Base-by-base conservation (phyloP, 495 filamentous ascomycete species). In the Aspergillus sparsus region DNA sequence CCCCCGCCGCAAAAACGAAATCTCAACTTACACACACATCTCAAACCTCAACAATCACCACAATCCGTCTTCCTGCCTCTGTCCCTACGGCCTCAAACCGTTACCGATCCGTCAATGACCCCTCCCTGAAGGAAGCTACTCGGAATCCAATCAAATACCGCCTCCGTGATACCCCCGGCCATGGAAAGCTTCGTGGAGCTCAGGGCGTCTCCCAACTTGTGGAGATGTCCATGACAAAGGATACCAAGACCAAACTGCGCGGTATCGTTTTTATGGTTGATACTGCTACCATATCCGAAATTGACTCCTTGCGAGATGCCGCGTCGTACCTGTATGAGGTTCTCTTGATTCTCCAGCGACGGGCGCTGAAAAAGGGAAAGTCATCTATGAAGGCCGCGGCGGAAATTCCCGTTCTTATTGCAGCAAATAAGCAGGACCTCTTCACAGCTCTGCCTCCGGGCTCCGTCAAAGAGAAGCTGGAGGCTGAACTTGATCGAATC, bases 391-490 rank as follows among this genome's bases (percentile, higher is more conserved):
- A 86, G 57, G 79, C 81, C 2, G 83, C 85, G 0, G 72, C 81
- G 13, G 82, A 85, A 16, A 80, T 95, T 33, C 85, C 89, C 0
- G 83, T 98, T 3, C 74, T 98, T 16, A 74, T 98, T 41, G 93
- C 90, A 5, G 93, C 92, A 39, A 98, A 98, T 70, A 98, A 98
- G 79, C 80, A 92, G 52, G 94, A 98, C 71, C 77, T 98, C 11
- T 98, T 98, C 71, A 98, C 94, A 0, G 93, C 94, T 10, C 75
- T 97, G 49, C 94, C 94, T 0, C 85, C 90, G 2, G 79, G 82
- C 2, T 80, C 96, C 35, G 91, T 97, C 27, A 86, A 84, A 68
- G 83, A 79, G 56, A 82, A 82, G 49, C 75, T 98, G 9, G 93
- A 98, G 71, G 78, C 79, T 21, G 95, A 97, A 72, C 87, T 98